Base-by-base conservation (phyloP, 805 yeast species). In the Lipomyces spencermartinsiae region DNA sequence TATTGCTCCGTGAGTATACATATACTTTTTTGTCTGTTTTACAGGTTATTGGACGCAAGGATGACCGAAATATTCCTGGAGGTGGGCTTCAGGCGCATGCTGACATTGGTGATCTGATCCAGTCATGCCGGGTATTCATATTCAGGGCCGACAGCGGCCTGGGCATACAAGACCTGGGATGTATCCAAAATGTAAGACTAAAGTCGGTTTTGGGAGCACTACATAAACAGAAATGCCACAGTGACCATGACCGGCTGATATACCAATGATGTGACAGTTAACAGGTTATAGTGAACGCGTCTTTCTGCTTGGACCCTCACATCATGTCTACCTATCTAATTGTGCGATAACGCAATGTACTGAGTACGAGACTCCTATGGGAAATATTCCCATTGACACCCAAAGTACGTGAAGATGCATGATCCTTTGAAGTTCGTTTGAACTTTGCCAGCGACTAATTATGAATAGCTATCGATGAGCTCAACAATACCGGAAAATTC, bases 41-140 rank as follows among this genome's bases (percentile, higher is more conserved):
- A 14, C 34, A 29, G 19, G 16, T 34, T 22, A 19, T 6, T 62
- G 55, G 14, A 9, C 22, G 34, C 3, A 43, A 31, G 25, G 56
- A 16, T 34, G 49, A 14, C 12, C 12, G 8, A 2, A n/a, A 16
- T n/a, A 22, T 29, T 34, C 6, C 22, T 14, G 29, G 25, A 0
- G n/a, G 34, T n/a, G 14, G 19, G 37, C 35, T 8, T 19, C 6
- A 6, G 39, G 53, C 14, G 25, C 3, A 53, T 19, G 58, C 34
- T 56, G 65, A 39, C 16, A 71, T 10, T 14, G 43, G 62, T 67
- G 63, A 62, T 35, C n/a, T 19, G 53, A 29, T 31, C 12, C 16
- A 85, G 87, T 0, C 99, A 95, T 78, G 99, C 99, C 7, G 99
- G 99, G 0, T 93, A 89, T 75, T 75, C 89, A 4, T 95, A 89